Percentiles rank a stretch among this genome's conserved stretches.
These are phyloP conservation scores for Tetrapisispora taiwanensis DNA, from an alignment of 805 yeast genomes.

Conservation along the genomic window DNA sequence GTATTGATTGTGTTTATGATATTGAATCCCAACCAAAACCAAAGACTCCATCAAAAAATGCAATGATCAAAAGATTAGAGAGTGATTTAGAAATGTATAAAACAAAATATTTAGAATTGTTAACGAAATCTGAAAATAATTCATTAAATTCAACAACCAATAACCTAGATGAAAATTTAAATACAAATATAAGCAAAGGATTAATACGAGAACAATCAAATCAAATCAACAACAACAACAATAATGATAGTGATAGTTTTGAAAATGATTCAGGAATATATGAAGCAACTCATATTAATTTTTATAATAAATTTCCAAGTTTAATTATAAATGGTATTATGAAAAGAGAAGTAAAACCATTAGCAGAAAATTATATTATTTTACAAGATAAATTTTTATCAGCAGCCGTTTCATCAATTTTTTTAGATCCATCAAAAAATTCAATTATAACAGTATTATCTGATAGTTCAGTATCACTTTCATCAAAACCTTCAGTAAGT, in stretches of 20 bases:
- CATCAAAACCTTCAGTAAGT: constrained; percentile 3
- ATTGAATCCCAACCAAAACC: constrained; percentile 25
- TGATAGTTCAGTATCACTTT: constrained; percentile 14
- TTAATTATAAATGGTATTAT: constrained; percentile 23
- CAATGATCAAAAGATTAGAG: constrained; percentile 23
- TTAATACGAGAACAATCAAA: background rate
- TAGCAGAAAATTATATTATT: constrained; percentile 26
- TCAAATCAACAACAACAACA: background rate
- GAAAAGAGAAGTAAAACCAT: constrained; percentile 27
- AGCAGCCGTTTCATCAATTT: constrained; percentile 21
- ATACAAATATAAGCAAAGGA: background rate
- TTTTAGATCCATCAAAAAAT: constrained; percentile 20
- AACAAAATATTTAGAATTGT: constrained; percentile 14
- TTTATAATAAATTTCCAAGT: constrained; percentile 21
- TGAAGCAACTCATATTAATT: constrained; percentile 6
- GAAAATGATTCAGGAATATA: background rate
- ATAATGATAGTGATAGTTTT: background rate
- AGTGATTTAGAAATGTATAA: constrained; percentile 28
- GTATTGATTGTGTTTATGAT: constrained; percentile 25
- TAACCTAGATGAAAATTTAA: background rate
- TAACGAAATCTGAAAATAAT: constrained; percentile 6
- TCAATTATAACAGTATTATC: constrained; percentile 25
- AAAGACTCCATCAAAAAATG: constrained; percentile 24
- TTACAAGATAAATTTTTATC: constrained; percentile 24
- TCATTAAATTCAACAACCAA: constrained; percentile 1